phyloP scores from a whole-genome alignment of 2,329 filamentous ascomycete genomes.

The Coniella lustricola region DNA sequence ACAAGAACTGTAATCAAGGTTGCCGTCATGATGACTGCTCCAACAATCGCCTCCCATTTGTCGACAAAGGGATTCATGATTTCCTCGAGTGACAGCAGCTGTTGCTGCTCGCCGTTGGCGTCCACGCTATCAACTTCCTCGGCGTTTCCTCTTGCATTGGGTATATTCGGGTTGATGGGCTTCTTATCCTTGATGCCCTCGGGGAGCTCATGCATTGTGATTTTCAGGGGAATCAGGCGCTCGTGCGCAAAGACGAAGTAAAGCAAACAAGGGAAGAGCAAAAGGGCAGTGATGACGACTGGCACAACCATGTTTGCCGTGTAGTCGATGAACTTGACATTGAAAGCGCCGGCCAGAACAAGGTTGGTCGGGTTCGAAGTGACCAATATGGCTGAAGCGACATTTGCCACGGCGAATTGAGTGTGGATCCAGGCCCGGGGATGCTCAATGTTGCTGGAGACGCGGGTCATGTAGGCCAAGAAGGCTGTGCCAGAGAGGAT shows the following conservation, averaged over 20 bases:
- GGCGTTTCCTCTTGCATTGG: slow-evolving; percentile 49
- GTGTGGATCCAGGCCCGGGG: slow-evolving; percentile 67
- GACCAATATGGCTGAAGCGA: slow-evolving; percentile 67
- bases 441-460: slow-evolving; percentile 64
- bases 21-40: slow-evolving; percentile 57
- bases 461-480: slow-evolving; percentile 69
- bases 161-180: slow-evolving; percentile 68
- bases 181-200: slow-evolving; percentile 46
- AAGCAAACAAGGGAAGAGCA: slow-evolving; percentile 63
- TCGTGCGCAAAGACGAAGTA: slow-evolving; percentile 63
- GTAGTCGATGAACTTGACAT: slow-evolving; percentile 65
- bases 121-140: slow-evolving; percentile 42
- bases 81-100: slow-evolving; percentile 58
- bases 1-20: slow-evolving; percentile 60
- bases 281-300: slow-evolving; percentile 57
- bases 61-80: slow-evolving; percentile 72
- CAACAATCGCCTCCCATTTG: slow-evolving; percentile 57
- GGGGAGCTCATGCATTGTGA: slow-evolving; percentile 61
- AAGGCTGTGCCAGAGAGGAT: slow-evolving; percentile 70
- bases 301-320: slow-evolving; percentile 74
- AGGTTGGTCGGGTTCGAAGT: slow-evolving; percentile 74
- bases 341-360: slow-evolving; percentile 64
- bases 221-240: slow-evolving; percentile 55
- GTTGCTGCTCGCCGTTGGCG: slow-evolving; percentile 41
- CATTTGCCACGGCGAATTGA: slow-evolving; percentile 67